Conservation (phyloP, 169 alveolate genomes). For the Besnoitia besnoiti region DNA sequence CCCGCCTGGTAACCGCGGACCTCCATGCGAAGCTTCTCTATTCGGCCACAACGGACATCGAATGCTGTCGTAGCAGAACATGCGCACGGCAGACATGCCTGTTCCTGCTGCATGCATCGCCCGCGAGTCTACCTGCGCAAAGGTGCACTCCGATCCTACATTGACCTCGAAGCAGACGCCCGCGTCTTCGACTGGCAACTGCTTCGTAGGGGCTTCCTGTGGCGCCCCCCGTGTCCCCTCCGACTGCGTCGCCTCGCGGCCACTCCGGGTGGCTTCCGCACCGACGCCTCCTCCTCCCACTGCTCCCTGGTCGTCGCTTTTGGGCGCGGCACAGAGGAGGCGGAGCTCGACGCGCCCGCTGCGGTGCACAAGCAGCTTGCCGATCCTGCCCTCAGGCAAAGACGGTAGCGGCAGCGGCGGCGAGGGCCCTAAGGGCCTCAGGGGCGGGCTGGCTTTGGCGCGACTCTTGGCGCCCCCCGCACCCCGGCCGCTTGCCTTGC, state of each 20-base stretch:
- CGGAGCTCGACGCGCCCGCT: conserved; percentile 68
- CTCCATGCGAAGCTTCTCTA: no score
- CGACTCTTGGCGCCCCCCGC: not conserved
- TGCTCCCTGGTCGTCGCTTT: not conserved
- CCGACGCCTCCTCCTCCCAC: not conserved
- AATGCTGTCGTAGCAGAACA: no score
- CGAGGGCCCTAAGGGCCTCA: not conserved
- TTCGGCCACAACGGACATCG: no score
- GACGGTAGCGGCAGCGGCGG: conserved; percentile 51
- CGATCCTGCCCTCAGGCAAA: conserved; percentile 62
- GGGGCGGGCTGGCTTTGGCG: not conserved
- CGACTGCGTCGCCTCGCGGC: not conserved
- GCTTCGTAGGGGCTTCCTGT: not conserved
- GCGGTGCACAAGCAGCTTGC: conserved; percentile 56
- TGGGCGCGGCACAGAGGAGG: conserved; percentile 17
- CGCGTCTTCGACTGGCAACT: not conserved
- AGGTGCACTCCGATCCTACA: conserved; percentile 64
- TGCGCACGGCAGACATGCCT: no score
- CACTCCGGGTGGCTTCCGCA: not conserved
- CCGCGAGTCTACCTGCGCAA: conserved; percentile 47
- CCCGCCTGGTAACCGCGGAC: no score
- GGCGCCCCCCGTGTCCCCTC: not conserved
- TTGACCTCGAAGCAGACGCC: conserved; percentile 58
- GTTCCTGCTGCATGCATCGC: not conserved
- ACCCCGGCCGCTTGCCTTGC: not conserved